Evolutionary conservation across 768 basidiomycete species (phyloP).

Genomic region (Tubosaeta sp.): DNA sequence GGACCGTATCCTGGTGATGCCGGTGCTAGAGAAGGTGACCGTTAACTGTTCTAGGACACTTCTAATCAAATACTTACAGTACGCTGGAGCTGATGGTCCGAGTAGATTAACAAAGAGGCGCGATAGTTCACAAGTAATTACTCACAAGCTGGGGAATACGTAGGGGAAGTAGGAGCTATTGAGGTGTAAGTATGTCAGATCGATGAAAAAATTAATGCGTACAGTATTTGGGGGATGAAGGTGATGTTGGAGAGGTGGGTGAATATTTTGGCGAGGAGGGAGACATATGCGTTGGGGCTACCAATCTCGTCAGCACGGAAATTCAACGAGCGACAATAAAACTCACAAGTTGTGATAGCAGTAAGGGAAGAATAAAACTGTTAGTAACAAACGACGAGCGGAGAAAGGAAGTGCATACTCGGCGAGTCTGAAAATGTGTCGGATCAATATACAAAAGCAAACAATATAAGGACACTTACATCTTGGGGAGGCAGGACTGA

Average conservation of each 20-base stretch:
- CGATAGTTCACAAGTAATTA: constrained; percentile 12
- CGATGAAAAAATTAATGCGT: constrained; percentile 26
- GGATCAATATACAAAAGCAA: neutral
- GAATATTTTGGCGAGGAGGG: constrained; percentile 92
- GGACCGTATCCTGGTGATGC: constrained; percentile 86
- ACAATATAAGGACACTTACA: constrained; percentile 46
- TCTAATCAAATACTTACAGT: constrained; percentile 51
- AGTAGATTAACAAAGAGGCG: constrained; percentile 6
- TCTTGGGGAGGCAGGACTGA: constrained; percentile 90
- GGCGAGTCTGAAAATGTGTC: constrained; percentile 58
- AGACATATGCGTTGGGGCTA: constrained; percentile 78
- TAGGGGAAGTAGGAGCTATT: constrained; percentile 79
- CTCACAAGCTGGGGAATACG: constrained; percentile 86
- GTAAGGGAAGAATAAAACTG: neutral
- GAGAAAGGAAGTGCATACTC: constrained; percentile 47
- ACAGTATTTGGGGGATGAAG: constrained; percentile 92
- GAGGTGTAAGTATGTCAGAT: constrained; percentile 9
- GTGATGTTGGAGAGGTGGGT: constrained; percentile 89
- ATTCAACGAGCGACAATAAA: neutral
- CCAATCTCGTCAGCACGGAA: constrained; percentile 7
- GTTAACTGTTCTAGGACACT: constrained; percentile 3
- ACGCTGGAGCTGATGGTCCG: constrained; percentile 60
- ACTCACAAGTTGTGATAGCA: constrained; percentile 57
- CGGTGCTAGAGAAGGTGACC: constrained; percentile 47
- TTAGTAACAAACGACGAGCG: constrained; percentile 22